Conservation (phyloP, 78 protist species). For the Tieghemostelium lacteum region DNA sequence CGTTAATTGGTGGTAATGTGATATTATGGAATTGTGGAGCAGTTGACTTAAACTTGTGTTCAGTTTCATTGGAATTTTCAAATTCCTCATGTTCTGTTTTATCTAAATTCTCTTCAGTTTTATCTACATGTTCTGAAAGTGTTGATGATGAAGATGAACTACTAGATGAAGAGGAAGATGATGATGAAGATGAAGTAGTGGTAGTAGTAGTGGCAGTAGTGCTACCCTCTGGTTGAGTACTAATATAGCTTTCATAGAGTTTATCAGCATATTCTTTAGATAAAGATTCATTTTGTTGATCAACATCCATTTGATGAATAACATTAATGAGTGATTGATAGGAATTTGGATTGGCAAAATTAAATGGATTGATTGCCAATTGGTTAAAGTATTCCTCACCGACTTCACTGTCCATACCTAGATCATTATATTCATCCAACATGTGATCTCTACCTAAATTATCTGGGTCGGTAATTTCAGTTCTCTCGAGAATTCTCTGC, state of each 20-base stretch:
- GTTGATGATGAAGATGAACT: too few relatives aligned
- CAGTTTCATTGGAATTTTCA: neutral
- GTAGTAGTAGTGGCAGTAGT: too few relatives aligned
- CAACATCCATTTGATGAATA: neutral
- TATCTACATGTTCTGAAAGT: neutral
- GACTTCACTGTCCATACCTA: slow-evolving; percentile 11
- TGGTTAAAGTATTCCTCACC: slow-evolving; percentile 34
- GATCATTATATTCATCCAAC: slow-evolving; percentile 60
- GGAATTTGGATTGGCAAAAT: slow-evolving; percentile 53
- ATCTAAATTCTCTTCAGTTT: neutral
- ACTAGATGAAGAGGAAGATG: too few relatives aligned
- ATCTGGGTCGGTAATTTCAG: slow-evolving; percentile 39
- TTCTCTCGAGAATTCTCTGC: slow-evolving; percentile 52
- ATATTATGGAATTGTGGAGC: too few relatives aligned
- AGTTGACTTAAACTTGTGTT: too few relatives aligned
- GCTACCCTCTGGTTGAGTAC: too few relatives aligned
- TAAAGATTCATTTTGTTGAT: too few relatives aligned
- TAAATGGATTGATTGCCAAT: slow-evolving; percentile 24
- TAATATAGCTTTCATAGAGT: neutral
- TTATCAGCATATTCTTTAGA: neutral
- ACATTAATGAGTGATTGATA: slow-evolving; percentile 22
- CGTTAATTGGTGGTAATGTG: too few relatives aligned
- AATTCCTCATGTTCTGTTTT: neutral
- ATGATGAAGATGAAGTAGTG: too few relatives aligned
- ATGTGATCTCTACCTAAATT: slow-evolving; percentile 18